phyloP scores from a whole-genome alignment of 2,329 filamentous ascomycete genomes.

The Talaromyces marneffei region DNA sequence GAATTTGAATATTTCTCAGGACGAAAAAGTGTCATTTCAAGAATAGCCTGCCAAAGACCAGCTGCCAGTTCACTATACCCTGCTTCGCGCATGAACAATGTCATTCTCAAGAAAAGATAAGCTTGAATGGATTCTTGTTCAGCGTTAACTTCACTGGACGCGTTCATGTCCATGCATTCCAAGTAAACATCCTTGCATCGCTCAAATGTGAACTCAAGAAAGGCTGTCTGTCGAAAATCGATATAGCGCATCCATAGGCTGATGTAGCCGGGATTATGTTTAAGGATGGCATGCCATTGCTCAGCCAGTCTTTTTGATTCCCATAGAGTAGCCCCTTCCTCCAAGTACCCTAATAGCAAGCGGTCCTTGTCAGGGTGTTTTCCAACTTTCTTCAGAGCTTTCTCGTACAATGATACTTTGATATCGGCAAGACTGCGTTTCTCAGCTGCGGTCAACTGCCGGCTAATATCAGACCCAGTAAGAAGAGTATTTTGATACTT shows the following conservation, averaged over 20 bases:
- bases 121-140: conserved; percentile 44
- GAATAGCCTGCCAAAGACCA: conserved; percentile 73
- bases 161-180: conserved; percentile 49
- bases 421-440: conserved; percentile 67
- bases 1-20: conserved; percentile 35
- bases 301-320: conserved; percentile 53
- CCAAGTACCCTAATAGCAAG: conserved; percentile 64
- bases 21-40: conserved; percentile 65
- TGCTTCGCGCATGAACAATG: conserved; percentile 65
- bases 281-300: conserved; percentile 61
- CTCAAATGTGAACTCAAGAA: conserved; percentile 63
- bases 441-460: conserved; percentile 54
- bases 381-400: conserved; percentile 60
- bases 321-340: conserved; percentile 71
- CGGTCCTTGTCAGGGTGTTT: conserved; percentile 47
- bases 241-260: conserved; percentile 68
- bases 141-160: conserved; percentile 16
- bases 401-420: conserved; percentile 72
- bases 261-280: conserved; percentile 53
- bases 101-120: conserved; percentile 70
- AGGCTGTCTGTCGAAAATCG: conserved; percentile 63
- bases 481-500: conserved; percentile 68
- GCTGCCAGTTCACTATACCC: conserved; percentile 73
- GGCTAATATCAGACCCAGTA: conserved; percentile 33
- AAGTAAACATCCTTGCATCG: conserved; percentile 55